These are phyloP conservation scores for Cydonia oblonga DNA, from an alignment of 331 rosid species.

Conservation along the genomic window DNA sequence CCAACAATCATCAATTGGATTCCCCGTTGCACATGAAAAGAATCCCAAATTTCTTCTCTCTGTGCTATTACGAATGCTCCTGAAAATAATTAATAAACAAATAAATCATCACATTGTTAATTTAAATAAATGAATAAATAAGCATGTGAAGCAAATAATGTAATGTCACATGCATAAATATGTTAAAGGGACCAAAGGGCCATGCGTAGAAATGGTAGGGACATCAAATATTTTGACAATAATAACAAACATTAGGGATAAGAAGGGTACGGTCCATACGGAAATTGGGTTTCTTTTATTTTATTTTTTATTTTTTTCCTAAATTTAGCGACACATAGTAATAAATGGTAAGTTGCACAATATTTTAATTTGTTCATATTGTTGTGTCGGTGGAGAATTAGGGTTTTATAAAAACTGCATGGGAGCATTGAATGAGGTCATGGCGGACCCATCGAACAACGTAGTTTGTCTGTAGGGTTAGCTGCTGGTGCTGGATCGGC, in stretches of 20 bases:
- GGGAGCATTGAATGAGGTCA: conserved; percentile 33
- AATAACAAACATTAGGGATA: conserved; percentile 15
- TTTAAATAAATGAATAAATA: neutral
- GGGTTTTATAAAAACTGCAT: conserved; percentile 5
- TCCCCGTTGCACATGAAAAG: conserved; percentile 80
- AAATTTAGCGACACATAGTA: conserved; percentile 2
- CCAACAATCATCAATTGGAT: conserved; percentile 97
- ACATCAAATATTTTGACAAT: neutral
- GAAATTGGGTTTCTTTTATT: neutral
- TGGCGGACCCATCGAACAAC: conserved; percentile 24
- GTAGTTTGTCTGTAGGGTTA: conserved; percentile 22
- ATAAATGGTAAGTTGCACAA: conserved; percentile 16
- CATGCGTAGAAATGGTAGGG: conserved; percentile 15
- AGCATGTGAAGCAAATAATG: conserved; percentile 5
- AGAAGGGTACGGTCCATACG: conserved; percentile 51
- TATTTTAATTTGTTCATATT: neutral
- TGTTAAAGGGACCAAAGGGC: neutral
- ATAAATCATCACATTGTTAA: neutral
- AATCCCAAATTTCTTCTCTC: conserved; percentile 62
- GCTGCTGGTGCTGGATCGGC: conserved; percentile 5
- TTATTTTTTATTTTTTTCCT: neutral
- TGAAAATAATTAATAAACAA: neutral
- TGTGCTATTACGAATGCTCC: conserved; percentile 61
- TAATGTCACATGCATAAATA: conserved; percentile 3
- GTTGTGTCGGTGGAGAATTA: conserved; percentile 52